Conservation (phyloP, 2,329 filamentous ascomycete species). For the Clarireedia sp. region DNA sequence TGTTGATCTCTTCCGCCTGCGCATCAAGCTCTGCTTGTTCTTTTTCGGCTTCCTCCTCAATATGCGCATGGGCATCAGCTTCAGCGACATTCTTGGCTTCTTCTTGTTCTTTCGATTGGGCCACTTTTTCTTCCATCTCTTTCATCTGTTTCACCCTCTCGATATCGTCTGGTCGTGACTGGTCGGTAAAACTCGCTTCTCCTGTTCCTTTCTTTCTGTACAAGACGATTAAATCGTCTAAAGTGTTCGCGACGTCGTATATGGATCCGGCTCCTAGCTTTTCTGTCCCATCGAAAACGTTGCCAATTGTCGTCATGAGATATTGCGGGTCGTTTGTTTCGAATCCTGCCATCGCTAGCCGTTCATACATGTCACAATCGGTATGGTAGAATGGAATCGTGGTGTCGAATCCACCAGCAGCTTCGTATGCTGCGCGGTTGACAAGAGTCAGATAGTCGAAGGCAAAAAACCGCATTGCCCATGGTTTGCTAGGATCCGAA, state of each 20-base stretch:
- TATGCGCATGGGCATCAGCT: background rate
- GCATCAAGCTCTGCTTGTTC: background rate
- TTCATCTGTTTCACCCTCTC: background rate
- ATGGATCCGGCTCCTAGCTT: conserved; percentile 36
- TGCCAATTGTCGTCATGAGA: conserved; percentile 1
- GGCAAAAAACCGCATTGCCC: conserved; percentile 48
- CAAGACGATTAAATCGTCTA: conserved; percentile 39
- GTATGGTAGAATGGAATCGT: conserved; percentile 50
- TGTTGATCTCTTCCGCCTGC: background rate
- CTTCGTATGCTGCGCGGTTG: conserved; percentile 43
- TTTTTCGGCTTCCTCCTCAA: background rate
- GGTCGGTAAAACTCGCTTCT: conserved; percentile 27
- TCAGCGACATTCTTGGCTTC: background rate
- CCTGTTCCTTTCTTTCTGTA: conserved; percentile 35
- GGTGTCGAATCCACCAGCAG: conserved; percentile 45
- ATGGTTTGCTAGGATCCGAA: conserved; percentile 24
- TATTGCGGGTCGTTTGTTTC: conserved; percentile 23
- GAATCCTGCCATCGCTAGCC: conserved; percentile 40
- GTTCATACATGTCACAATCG: conserved; percentile 48
- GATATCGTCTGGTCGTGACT: conserved; percentile 17
- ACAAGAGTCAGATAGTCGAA: conserved; percentile 52
- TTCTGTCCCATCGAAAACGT: conserved; percentile 7
- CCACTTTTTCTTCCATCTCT: background rate
- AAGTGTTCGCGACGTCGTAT: conserved; percentile 37
- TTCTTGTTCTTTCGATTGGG: background rate